phyloP scores from a whole-genome alignment of 2,329 filamentous ascomycete genomes.

The Claviceps monticola region DNA sequence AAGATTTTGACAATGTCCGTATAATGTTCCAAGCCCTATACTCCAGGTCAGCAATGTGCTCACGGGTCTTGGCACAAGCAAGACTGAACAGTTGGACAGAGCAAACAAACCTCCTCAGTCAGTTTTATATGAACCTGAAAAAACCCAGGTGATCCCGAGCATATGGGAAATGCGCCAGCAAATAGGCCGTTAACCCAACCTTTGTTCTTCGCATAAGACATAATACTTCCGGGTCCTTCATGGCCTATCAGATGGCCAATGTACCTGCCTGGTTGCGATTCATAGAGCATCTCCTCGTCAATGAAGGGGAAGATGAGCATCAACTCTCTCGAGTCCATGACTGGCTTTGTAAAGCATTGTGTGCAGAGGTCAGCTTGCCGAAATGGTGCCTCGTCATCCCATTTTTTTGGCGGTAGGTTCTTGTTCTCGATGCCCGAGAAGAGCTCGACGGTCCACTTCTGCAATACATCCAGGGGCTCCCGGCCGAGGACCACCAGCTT shows the following conservation, averaged over 20 bases:
- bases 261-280: constrained; percentile 72
- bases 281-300: constrained; percentile 67
- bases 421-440: constrained; percentile 77
- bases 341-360: constrained; percentile 77
- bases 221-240: constrained; percentile 82
- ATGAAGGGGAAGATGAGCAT: constrained; percentile 74
- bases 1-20: constrained; percentile 68
- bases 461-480: constrained; percentile 67
- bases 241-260: constrained; percentile 83
- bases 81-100: not conserved
- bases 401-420: constrained; percentile 48
- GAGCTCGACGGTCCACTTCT: constrained; percentile 71
- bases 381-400: constrained; percentile 38
- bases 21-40: constrained; percentile 58
- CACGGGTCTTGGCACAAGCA: not conserved
- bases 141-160: constrained; percentile 61
- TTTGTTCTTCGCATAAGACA: constrained; percentile 79
- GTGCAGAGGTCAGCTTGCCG: constrained; percentile 38
- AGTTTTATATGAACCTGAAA: constrained; percentile 69
- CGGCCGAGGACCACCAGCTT: constrained; percentile 78
- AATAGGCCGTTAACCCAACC: constrained; percentile 79
- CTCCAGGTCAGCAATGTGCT: not conserved
- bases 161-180: constrained; percentile 61
- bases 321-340: constrained; percentile 73
- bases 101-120: constrained; percentile 55